These are phyloP conservation scores for Chalciporus piperatus DNA, from an alignment of 768 basidiomycete genomes.

Conservation along the genomic window DNA sequence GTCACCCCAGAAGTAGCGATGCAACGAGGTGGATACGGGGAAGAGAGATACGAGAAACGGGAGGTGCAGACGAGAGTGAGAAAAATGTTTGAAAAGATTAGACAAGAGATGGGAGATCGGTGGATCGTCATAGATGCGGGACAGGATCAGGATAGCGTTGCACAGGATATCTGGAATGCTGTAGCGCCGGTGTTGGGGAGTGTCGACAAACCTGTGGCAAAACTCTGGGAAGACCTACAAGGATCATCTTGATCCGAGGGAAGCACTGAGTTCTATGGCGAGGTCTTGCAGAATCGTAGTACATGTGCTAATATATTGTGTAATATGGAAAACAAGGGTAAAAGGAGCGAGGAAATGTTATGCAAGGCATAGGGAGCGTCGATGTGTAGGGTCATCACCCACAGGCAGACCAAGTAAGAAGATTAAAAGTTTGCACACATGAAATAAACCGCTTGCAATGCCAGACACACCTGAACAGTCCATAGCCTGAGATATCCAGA, in stretches of 20 bases:
- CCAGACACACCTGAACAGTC: conserved; percentile 19
- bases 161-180: conserved; percentile 51
- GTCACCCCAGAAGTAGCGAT: conserved; percentile 68
- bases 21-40: conserved; percentile 75
- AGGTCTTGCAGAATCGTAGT: conserved; percentile 12
- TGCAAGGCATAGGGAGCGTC: conserved; percentile 10
- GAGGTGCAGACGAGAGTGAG: conserved; percentile 71
- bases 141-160: conserved; percentile 45
- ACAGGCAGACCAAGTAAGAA: conserved; percentile 12
- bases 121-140: conserved; percentile 67
- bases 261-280: conserved; percentile 4
- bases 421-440: conserved; percentile 9
- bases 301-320: conserved; percentile 26
- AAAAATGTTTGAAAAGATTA: conserved; percentile 55
- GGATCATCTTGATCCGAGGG: not conserved
- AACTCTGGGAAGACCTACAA: conserved; percentile 43
- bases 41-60: conserved; percentile 82
- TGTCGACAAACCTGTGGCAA: conserved; percentile 40
- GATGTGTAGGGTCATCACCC: conserved; percentile 5
- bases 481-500: conserved; percentile 14
- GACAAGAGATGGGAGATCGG: conserved; percentile 44
- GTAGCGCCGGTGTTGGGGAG: conserved; percentile 42
- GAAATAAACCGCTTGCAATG: conserved; percentile 17
- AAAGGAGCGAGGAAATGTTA: conserved; percentile 12
- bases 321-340: conserved; percentile 13